Evolutionary conservation across 2,329 filamentous ascomycete genomes (phyloP).

Genomic region (Ophiocordyceps unilateralis): DNA sequence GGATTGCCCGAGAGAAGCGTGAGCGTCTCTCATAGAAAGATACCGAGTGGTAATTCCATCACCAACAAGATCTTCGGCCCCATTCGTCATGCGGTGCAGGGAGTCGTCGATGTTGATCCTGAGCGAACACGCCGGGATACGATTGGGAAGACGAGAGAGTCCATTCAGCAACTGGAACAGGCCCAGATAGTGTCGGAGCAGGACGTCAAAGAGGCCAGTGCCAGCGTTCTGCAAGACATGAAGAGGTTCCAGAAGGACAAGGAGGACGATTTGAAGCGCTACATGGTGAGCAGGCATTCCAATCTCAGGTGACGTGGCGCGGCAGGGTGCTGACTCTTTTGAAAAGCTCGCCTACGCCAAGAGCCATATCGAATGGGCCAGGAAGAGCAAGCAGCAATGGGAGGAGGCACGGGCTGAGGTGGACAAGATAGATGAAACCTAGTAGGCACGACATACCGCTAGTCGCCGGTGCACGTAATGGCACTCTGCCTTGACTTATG

Average conservation of each 20-base stretch:
- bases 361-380: slow-evolving; percentile 88
- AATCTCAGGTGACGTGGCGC: background rate
- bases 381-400: slow-evolving; percentile 79
- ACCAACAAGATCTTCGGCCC: slow-evolving; percentile 89
- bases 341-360: slow-evolving; percentile 73
- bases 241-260: slow-evolving; percentile 91
- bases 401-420: slow-evolving; percentile 79
- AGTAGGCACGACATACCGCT: slow-evolving; percentile 11
- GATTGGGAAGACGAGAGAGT: slow-evolving; percentile 90
- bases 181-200: slow-evolving; percentile 75
- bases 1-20: slow-evolving; percentile 41
- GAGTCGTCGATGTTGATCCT: slow-evolving; percentile 89
- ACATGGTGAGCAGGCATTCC: slow-evolving; percentile 57
- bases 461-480: background rate
- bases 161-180: slow-evolving; percentile 71
- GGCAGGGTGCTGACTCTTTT: slow-evolving; percentile 7
- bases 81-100: slow-evolving; percentile 87
- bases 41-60: slow-evolving; percentile 73
- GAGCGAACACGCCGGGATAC: slow-evolving; percentile 82
- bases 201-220: slow-evolving; percentile 85
- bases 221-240: slow-evolving; percentile 74
- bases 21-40: slow-evolving; percentile 51
- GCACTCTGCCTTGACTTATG: background rate
- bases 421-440: slow-evolving; percentile 61
- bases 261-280: slow-evolving; percentile 79